Base-by-base conservation (phyloP, 306 rosid genomes). In the Quercus parvula region DNA sequence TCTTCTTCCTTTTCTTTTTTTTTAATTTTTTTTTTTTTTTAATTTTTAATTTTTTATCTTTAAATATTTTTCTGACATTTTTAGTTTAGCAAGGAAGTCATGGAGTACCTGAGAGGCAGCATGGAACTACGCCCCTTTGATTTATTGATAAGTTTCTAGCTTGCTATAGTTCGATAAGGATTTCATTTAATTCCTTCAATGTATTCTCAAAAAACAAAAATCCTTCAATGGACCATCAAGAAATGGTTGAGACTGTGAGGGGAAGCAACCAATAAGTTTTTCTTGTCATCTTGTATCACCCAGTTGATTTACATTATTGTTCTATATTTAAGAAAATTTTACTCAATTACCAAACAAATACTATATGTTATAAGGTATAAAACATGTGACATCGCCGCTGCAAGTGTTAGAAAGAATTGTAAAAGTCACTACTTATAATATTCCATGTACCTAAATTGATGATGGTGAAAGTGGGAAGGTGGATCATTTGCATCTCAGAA, bases 401-500 rank as follows among this genome's bases (percentile, higher is more conserved):
- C 69, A 62, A 27, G 11, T 27, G 69, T 15, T 27, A 62, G 69
- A 62, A 28, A 62, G 69, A 62, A 62, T 13, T 62, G n/a, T 62
- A 13, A 12, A 62, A 25, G 15, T 61, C 19, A 61, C 14, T 61
- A 25, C 5, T 61, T 61, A 31, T 24, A 4, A 28, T 30, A 61
- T 15, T 31, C 4, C 69, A 61, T 5, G 5, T 22, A 4, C 69
- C 69, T 13, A 30, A 56, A 5, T 15, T 6, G 71, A 20, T 4
- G 7, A 7, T 33, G 66, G 11, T 24, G 54, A 18, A 59, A 11
- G 20, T 27, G 46, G 41, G 51, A 22, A 22, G 59, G 69, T 77
- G 78, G 63, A 76, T 78, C 78, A 52, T 76, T 25, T 71, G 78
- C 85, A 62, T 81, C 67, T 77, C 25, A 49, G 75, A 76, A 58